Percentiles rank a stretch among this genome's conserved stretches.
These are phyloP conservation scores for Saccharomycopsis guyanensis DNA, from an alignment of 805 yeast genomes.

Conservation along the genomic window DNA sequence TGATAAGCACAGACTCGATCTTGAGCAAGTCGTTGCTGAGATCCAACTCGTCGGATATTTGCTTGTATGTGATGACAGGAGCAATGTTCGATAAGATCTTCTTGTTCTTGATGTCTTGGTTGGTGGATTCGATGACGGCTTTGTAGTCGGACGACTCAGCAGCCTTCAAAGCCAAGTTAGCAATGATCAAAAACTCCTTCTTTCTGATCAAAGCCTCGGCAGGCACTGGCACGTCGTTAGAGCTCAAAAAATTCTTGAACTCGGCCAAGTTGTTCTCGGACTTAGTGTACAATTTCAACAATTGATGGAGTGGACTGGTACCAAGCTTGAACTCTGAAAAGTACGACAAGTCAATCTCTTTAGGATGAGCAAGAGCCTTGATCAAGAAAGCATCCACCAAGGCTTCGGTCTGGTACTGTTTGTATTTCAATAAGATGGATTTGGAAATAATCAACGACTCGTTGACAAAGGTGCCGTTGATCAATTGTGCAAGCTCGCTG, in stretches of 20 bases:
- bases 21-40: conserved; percentile 15
- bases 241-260: conserved; percentile 5
- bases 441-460: conserved; percentile 15
- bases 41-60: conserved; percentile 19
- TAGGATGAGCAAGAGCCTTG: conserved; percentile 13
- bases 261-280: conserved; percentile 12
- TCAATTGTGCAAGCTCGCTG: conserved; percentile 12
- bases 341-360: conserved; percentile 19
- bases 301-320: neutral
- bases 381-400: conserved; percentile 5
- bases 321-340: conserved; percentile 8
- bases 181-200: conserved; percentile 17
- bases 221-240: conserved; percentile 2
- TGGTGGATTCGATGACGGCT: conserved; percentile 17
- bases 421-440: conserved; percentile 8
- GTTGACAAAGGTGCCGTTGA: conserved; percentile 2
- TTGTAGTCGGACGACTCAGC: conserved; percentile 28
- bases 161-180: conserved; percentile 20
- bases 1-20: conserved; percentile 19
- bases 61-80: conserved; percentile 18
- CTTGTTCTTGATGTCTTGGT: neutral
- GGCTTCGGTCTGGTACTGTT: neutral
- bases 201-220: conserved; percentile 12
- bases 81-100: conserved; percentile 6
- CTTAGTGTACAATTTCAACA: conserved; percentile 13